Conservation (phyloP, 164 flowering plant species). For the Platanus orientalis region DNA sequence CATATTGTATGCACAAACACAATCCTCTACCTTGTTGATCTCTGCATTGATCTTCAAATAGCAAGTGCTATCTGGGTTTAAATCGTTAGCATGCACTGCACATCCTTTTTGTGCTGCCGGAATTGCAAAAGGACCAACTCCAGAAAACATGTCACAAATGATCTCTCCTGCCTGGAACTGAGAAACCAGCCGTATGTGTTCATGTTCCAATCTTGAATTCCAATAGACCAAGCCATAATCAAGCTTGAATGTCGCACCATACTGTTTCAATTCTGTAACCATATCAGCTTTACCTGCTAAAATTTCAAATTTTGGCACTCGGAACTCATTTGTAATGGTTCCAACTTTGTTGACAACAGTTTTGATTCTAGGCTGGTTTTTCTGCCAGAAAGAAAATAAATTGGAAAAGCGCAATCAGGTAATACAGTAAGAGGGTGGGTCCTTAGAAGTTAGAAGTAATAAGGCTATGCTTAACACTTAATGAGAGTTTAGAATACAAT, state of each 20-base stretch:
- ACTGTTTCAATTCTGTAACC: slow-evolving; percentile 97
- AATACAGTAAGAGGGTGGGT: no score
- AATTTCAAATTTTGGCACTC: slow-evolving; percentile 92
- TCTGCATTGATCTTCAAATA: slow-evolving; percentile 86
- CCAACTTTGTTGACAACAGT: slow-evolving; percentile 97
- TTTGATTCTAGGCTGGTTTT: slow-evolving; percentile 87
- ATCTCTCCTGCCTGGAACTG: slow-evolving; percentile 69
- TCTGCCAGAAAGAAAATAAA: slow-evolving; percentile 39
- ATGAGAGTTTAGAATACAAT: background rate
- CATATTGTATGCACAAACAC: slow-evolving; percentile 58
- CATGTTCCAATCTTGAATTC: slow-evolving; percentile 98
- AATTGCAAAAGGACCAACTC: slow-evolving; percentile 95
- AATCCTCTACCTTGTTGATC: slow-evolving; percentile 72
- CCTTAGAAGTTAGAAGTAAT: no score
- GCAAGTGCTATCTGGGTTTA: slow-evolving; percentile 77
- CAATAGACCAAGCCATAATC: slow-evolving; percentile 94
- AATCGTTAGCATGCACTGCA: slow-evolving; percentile 86
- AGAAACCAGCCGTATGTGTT: slow-evolving; percentile 80
- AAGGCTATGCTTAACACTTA: background rate
- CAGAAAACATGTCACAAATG: slow-evolving; percentile 97
- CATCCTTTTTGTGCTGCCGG: slow-evolving; percentile 98
- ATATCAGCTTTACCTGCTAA: slow-evolving; percentile 73
- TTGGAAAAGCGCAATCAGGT: no score
- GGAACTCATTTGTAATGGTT: slow-evolving; percentile 83
- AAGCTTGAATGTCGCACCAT: slow-evolving; percentile 91